These are phyloP conservation scores for Lactarius indigo DNA, from an alignment of 768 basidiomycete genomes.

Conservation along the genomic window DNA sequence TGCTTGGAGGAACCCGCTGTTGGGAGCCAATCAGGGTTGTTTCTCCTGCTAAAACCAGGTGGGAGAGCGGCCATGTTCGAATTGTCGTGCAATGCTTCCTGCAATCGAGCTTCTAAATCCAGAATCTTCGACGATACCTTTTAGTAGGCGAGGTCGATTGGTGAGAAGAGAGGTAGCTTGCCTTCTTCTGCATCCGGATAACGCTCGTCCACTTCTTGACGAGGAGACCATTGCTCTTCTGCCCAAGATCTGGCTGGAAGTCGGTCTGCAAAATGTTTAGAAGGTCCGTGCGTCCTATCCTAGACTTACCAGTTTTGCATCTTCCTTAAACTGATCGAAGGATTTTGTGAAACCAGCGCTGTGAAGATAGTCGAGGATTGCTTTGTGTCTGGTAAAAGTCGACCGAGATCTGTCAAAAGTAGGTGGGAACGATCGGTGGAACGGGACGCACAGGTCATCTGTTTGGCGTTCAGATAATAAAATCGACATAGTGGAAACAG, in stretches of 20 bases:
- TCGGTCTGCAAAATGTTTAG: constrained; percentile 27
- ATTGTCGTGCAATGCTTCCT: constrained; percentile 48
- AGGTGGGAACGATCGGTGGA: neutral
- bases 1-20: constrained; percentile 39
- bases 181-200: constrained; percentile 29
- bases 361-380: constrained; percentile 37
- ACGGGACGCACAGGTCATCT: constrained; percentile 20
- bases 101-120: constrained; percentile 55
- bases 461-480: constrained; percentile 21
- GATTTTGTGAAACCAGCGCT: constrained; percentile 34
- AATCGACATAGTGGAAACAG: constrained; percentile 14
- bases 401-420: constrained; percentile 6
- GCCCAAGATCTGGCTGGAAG: constrained; percentile 31
- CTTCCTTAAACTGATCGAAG: constrained; percentile 34
- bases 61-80: constrained; percentile 34
- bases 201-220: constrained; percentile 29
- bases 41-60: constrained; percentile 34
- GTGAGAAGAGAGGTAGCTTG: neutral
- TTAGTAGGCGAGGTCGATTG: neutral
- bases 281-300: neutral
- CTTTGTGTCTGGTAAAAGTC: constrained; percentile 32
- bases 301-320: constrained; percentile 24
- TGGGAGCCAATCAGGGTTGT: constrained; percentile 51
- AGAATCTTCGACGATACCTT: constrained; percentile 43
- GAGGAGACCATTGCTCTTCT: constrained; percentile 26